Base-by-base conservation (phyloP, 129 eudicot species). In the Daucus carota region DNA sequence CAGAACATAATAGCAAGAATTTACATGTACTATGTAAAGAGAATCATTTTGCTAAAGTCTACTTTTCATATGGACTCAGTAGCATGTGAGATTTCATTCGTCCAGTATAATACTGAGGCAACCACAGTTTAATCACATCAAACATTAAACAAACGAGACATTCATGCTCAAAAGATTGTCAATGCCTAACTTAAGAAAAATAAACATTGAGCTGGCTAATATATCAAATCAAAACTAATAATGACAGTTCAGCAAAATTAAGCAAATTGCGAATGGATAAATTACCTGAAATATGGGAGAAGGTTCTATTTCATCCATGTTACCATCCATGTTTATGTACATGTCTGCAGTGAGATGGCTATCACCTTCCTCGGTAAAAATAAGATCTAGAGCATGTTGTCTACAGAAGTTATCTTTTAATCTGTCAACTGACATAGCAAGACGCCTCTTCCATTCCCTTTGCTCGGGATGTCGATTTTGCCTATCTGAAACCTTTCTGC, bases 361-460 rank as follows among this genome's bases (percentile, higher is more conserved):
- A 73, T 89, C 97, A 57, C 94, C 99, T 38, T 94, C 98, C 83
- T 91, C 99, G 2, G 96, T 91, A 79, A 94, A 94, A 73, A 94
- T 94, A 75, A 94, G 97, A 78, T 87, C 99, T 22, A 94, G 78
- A 68, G 99, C 99, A 82, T 94, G 99, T 73, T 94, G 97, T 73
- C 90, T 87, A 78, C 99, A 94, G 77, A 94, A 94, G 72, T 93
- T 94, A 84, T 89, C 96, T 81, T 94, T 94, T 82, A 94, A 84
- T 79, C 97, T 87, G 80, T 94, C 99, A 70, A 94, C 97, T 28
- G 86, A 89, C 77, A 83, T 77, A 28, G 88, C 90, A 73, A 94
- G 96, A 52, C 96, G 93, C 80, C 89, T 89, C 78, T 88, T 94
- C 99, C 97, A 94, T 86, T 94, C 99, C 86, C 96, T 87, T 76